Conservation (phyloP, 2,329 filamentous ascomycete species). For the Xylariaceae sp. region DNA sequence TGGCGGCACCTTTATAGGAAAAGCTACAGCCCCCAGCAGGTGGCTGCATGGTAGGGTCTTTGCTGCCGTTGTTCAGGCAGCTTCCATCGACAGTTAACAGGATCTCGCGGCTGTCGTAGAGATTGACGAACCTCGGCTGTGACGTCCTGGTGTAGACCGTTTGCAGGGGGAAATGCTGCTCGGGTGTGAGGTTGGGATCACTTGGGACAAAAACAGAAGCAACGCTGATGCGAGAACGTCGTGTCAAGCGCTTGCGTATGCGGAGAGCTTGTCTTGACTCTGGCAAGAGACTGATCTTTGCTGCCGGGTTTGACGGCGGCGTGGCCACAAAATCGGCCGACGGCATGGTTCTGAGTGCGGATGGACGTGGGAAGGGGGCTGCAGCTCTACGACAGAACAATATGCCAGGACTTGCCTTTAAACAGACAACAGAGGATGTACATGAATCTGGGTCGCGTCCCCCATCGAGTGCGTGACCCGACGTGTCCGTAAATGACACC, state of each 20-base stretch:
- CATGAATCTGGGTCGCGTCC: too few relatives aligned
- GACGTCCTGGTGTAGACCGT: slow-evolving; percentile 24
- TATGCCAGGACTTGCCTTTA: too few relatives aligned
- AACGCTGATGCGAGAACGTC: slow-evolving; percentile 22
- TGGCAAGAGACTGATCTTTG: slow-evolving; percentile 13
- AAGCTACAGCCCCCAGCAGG: slow-evolving; percentile 29
- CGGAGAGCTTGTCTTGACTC: slow-evolving; percentile 8
- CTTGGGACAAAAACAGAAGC: slow-evolving; percentile 29
- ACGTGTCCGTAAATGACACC: too few relatives aligned
- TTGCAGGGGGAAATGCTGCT: slow-evolving; percentile 34
- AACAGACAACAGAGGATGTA: too few relatives aligned
- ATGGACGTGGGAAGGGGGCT: too few relatives aligned
- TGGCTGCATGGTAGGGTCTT: slow-evolving; percentile 7
- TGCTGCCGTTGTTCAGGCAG: slow-evolving; percentile 39
- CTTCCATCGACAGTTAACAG: slow-evolving; percentile 42
- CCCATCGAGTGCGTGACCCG: too few relatives aligned
- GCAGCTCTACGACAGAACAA: too few relatives aligned
- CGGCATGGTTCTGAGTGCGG: too few relatives aligned
- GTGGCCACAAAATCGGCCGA: too few relatives aligned
- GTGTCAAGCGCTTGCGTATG: slow-evolving; percentile 21
- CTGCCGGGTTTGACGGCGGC: neutral
- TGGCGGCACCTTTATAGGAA: slow-evolving; percentile 26
- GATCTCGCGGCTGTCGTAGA: slow-evolving; percentile 34
- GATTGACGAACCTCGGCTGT: slow-evolving; percentile 35
- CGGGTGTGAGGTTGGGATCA: slow-evolving; percentile 27